A percentile compares a stretch with the other conserved stretches of the same genome.
These are phyloP conservation scores for Hymenoscyphus scutula DNA, from an alignment of 2,329 filamentous ascomycete genomes.

Conservation along the genomic window DNA sequence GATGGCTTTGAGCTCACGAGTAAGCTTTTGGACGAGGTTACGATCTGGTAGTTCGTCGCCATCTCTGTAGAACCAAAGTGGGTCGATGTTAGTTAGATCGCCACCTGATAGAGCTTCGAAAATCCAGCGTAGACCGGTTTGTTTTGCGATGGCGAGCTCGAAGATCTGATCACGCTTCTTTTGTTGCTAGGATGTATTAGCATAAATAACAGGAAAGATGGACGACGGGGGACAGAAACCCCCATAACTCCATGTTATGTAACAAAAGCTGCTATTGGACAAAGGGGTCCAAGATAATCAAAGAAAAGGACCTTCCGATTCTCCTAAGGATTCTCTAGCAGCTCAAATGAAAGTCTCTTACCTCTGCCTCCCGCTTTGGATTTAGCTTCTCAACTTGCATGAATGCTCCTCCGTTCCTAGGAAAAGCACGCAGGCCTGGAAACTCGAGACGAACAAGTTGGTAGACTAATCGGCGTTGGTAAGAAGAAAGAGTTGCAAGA, in stretches of 20 bases:
- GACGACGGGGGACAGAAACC: no score
- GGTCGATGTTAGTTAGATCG: constrained; percentile 31
- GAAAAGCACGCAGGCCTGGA: constrained; percentile 35
- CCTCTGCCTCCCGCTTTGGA: constrained; percentile 27
- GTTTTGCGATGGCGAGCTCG: constrained; percentile 23
- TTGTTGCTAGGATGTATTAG: background rate
- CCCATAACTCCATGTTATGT: no score
- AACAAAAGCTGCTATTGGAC: no score
- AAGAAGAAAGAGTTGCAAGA: constrained; percentile 47
- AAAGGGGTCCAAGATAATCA: no score
- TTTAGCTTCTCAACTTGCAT: constrained; percentile 35
- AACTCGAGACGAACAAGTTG: constrained; percentile 65
- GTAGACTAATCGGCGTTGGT: constrained; percentile 64
- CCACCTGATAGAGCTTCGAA: constrained; percentile 36
- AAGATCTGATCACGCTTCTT: constrained; percentile 20
- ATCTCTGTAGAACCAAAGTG: constrained; percentile 42
- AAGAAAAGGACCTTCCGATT: no score
- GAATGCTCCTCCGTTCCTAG: constrained; percentile 28
- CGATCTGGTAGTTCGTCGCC: constrained; percentile 29
- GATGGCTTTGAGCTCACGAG: constrained; percentile 35
- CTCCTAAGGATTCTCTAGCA: background rate
- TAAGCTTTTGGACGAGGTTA: constrained; percentile 20
- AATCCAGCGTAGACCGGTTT: constrained; percentile 30
- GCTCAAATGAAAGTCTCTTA: constrained; percentile 22
- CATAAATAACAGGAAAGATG: background rate